These are phyloP conservation scores for Acaromyces ingoldii DNA, from an alignment of 1,284 basidiomycete species.

Conservation along the genomic window DNA sequence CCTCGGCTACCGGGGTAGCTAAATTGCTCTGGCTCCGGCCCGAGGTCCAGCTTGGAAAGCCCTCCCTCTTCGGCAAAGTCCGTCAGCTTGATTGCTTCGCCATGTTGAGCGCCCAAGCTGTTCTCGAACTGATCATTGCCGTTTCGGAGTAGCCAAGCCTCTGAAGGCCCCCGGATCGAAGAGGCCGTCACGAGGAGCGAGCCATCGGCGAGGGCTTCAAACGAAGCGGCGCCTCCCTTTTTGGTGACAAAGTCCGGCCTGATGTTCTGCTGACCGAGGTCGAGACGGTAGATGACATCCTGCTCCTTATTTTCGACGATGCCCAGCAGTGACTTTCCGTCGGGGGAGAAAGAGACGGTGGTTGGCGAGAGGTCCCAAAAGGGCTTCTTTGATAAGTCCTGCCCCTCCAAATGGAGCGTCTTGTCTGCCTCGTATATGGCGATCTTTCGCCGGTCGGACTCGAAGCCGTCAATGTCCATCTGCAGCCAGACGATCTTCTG, in stretches of 20 bases:
- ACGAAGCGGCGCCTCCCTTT: slow-evolving; percentile 5
- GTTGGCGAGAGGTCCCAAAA: slow-evolving; percentile 29
- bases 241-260: slow-evolving; percentile 7
- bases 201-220: slow-evolving; percentile 9
- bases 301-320: slow-evolving; percentile 20
- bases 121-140: neutral
- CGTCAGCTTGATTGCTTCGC: slow-evolving; percentile 2
- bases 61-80: neutral
- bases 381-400: neutral
- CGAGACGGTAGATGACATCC: slow-evolving; percentile 11
- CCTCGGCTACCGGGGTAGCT: slow-evolving; percentile 17
- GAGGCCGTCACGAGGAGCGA: slow-evolving; percentile 1
- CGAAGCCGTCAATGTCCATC: slow-evolving; percentile 35
- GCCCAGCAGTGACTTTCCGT: slow-evolving; percentile 12
- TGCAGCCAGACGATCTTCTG: slow-evolving; percentile 33
- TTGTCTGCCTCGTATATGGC: slow-evolving; percentile 16
- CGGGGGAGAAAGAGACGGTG: slow-evolving; percentile 12
- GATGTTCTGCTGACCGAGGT: neutral
- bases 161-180: too few relatives aligned
- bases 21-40: slow-evolving; percentile 21
- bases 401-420: slow-evolving; percentile 11
- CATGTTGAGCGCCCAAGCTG: neutral
- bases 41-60: slow-evolving; percentile 20
- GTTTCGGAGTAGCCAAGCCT: too few relatives aligned
- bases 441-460: slow-evolving; percentile 31